Evolutionary conservation across 805 yeast species (phyloP).

Genomic region (Yamadazyma ubonensis): DNA sequence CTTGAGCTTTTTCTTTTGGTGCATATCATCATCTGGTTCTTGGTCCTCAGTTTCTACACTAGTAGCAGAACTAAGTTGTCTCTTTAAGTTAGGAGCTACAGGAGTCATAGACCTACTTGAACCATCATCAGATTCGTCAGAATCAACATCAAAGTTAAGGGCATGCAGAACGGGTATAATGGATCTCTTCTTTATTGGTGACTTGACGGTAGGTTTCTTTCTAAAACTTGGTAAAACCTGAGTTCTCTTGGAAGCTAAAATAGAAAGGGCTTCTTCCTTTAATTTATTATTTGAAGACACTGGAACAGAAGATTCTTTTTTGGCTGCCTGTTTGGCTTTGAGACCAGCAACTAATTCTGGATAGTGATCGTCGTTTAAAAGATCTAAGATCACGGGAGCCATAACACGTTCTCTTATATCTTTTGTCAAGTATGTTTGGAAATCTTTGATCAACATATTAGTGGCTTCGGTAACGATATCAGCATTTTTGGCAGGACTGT

Average conservation of each 20-base stretch:
- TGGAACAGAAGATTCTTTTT: constrained; percentile 17
- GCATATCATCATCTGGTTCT: constrained; percentile 23
- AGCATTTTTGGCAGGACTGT: background rate
- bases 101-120: constrained; percentile 39
- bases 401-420: constrained; percentile 74
- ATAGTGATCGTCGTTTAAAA: constrained; percentile 57
- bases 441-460: constrained; percentile 57
- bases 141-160: constrained; percentile 40
- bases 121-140: constrained; percentile 39
- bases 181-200: constrained; percentile 20
- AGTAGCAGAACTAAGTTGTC: constrained; percentile 28
- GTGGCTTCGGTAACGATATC: constrained; percentile 59
- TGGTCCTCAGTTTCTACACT: constrained; percentile 23
- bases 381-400: constrained; percentile 64
- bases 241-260: constrained; percentile 22
- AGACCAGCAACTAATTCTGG: constrained; percentile 46
- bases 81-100: constrained; percentile 24
- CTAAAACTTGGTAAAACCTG: constrained; percentile 35
- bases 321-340: constrained; percentile 26
- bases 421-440: constrained; percentile 59
- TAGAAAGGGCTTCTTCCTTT: constrained; percentile 27
- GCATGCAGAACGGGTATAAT: constrained; percentile 56
- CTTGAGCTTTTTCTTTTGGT: constrained; percentile 18
- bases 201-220: constrained; percentile 25
- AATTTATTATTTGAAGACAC: constrained; percentile 16